Conservation (phyloP, 768 basidiomycete species). For the Pleurotus citrinopileatus region DNA sequence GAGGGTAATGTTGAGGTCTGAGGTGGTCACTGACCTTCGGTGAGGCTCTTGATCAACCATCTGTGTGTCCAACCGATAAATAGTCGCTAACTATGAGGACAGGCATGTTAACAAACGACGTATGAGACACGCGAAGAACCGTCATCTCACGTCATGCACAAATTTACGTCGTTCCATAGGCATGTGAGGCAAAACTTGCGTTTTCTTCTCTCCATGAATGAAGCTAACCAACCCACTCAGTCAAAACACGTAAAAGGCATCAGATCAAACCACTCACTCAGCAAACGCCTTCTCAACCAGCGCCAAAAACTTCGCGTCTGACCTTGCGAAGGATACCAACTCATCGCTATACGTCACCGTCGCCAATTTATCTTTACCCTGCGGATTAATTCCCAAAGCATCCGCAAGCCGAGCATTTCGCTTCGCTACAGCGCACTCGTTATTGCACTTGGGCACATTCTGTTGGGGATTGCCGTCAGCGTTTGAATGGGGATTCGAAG, state of each 20-base stretch:
- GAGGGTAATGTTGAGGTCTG: not conserved
- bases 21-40: conserved; percentile 42
- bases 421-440: conserved; percentile 81
- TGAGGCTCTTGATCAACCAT: conserved; percentile 92
- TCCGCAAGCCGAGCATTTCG: conserved; percentile 88
- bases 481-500: conserved; percentile 41
- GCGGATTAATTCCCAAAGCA: conserved; percentile 79
- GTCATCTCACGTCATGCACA: conserved; percentile 62
- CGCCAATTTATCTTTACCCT: conserved; percentile 35
- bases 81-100: conserved; percentile 55
- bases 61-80: conserved; percentile 82
- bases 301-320: conserved; percentile 62
- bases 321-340: conserved; percentile 55
- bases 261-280: conserved; percentile 56
- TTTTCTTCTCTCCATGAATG: conserved; percentile 59
- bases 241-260: conserved; percentile 16
- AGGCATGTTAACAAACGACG: conserved; percentile 2
- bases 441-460: conserved; percentile 62
- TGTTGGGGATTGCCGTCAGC: conserved; percentile 22
- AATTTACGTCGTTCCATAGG: conserved; percentile 78
- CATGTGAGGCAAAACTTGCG: conserved; percentile 80
- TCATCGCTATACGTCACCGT: conserved; percentile 60
- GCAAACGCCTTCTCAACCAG: conserved; percentile 80
- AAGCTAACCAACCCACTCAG: conserved; percentile 44
- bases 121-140: not conserved